Conservation (phyloP, 169 alveolate genomes). For the Plasmodium gaboni region DNA sequence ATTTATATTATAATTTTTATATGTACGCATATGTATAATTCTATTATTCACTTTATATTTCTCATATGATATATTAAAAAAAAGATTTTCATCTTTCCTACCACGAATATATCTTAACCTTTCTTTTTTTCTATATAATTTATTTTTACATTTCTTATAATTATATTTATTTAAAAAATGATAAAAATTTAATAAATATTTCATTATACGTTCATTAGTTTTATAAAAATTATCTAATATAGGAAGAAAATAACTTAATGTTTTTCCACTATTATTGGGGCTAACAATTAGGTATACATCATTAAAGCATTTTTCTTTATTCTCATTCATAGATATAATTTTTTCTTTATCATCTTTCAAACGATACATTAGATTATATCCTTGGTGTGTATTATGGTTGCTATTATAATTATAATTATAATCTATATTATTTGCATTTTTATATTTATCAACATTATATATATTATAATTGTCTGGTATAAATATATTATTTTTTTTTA, state of each 20-base stretch:
- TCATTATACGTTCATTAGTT: conserved; percentile 55
- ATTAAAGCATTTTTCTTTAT: conserved; percentile 45
- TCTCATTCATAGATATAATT: neutral
- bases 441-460: conserved; percentile 48
- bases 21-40: conserved; percentile 39
- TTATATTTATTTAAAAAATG: conserved; percentile 70
- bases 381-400: neutral
- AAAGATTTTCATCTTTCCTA: conserved; percentile 50
- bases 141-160: conserved; percentile 70
- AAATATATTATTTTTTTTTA: conserved; percentile 15
- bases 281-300: conserved; percentile 68
- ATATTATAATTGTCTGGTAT: conserved; percentile 6
- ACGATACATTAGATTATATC: too few relatives aligned
- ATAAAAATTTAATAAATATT: conserved; percentile 53
- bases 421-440: neutral
- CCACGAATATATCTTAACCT: conserved; percentile 19
- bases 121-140: conserved; percentile 69
- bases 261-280: conserved; percentile 74
- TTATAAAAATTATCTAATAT: conserved; percentile 48
- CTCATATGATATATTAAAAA: conserved; percentile 70
- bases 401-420: neutral
- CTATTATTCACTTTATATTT: conserved; percentile 58
- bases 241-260: conserved; percentile 75
- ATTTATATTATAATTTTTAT: conserved; percentile 39
- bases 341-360: neutral